Conservation (phyloP, 495 filamentous ascomycete species). For the Penicillium chermesinum region DNA sequence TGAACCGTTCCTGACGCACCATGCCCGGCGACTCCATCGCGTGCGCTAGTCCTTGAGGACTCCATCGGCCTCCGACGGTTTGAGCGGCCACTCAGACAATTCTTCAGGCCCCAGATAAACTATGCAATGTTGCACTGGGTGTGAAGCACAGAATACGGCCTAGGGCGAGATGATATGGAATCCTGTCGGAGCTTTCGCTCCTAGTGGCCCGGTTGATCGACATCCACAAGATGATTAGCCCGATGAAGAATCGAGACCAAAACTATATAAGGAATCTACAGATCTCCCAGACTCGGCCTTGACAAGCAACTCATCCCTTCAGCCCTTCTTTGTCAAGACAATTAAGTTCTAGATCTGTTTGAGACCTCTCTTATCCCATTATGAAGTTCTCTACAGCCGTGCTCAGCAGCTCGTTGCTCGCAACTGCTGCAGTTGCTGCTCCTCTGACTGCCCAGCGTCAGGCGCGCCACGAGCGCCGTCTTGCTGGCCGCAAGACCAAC, state of each 20-base stretch:
- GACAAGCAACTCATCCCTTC: neutral
- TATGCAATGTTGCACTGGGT: neutral
- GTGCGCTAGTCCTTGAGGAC: neutral
- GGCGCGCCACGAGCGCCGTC: constrained; percentile 6
- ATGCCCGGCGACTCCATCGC: neutral
- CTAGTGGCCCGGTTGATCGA: neutral
- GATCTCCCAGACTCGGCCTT: neutral
- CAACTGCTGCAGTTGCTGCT: constrained; percentile 20
- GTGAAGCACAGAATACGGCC: neutral
- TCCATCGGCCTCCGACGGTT: neutral
- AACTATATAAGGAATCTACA: neutral
- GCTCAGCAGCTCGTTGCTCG: constrained; percentile 18
- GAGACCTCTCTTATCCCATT: neutral
- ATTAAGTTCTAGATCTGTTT: neutral
- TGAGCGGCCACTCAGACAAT: neutral
- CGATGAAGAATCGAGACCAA: neutral
- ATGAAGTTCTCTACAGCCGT: constrained; percentile 29
- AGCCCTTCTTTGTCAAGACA: neutral
- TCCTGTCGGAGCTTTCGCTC: neutral
- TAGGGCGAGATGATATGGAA: no score
- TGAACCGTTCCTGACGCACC: neutral
- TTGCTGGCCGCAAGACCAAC: constrained; percentile 10
- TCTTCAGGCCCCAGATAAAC: neutral
- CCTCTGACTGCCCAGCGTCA: constrained; percentile 21
- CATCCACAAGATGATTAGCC: neutral